Evolutionary conservation across 306 rosid species (phyloP).

Genomic region (Quercus bicolor): DNA sequence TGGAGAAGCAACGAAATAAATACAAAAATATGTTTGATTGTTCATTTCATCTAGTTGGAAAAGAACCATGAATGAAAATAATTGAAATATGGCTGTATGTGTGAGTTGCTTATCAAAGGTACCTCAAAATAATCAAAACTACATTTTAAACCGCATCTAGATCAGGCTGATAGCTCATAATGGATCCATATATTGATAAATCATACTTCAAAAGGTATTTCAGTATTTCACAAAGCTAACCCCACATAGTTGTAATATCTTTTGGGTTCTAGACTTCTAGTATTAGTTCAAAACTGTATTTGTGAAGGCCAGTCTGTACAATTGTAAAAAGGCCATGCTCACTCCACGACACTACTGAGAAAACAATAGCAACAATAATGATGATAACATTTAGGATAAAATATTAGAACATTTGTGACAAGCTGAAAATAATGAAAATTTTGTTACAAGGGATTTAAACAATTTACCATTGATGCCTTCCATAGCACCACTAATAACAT

Average conservation of each 20-base stretch:
- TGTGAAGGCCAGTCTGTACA: no score
- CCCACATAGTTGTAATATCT: no score
- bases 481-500: constrained; percentile 89
- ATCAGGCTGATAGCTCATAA: neutral
- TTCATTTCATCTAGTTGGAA: neutral
- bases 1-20: neutral
- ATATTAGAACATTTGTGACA: constrained; percentile 11
- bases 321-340: no score
- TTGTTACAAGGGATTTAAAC: constrained; percentile 17
- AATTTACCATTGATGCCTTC: constrained; percentile 91
- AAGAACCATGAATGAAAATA: neutral
- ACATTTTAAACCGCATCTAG: neutral
- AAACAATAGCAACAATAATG: neutral
- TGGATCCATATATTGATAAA: neutral
- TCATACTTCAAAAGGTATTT: no score
- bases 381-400: constrained; percentile 12
- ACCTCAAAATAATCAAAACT: neutral
- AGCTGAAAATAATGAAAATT: constrained; percentile 18
- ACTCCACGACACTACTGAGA: no score
- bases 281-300: no score
- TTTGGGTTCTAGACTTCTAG: no score
- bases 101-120: neutral
- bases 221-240: no score
- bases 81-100: neutral
- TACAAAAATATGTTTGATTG: neutral